Conservation (phyloP, 176 grass and related monocot species). For the Oryza officinalis region DNA sequence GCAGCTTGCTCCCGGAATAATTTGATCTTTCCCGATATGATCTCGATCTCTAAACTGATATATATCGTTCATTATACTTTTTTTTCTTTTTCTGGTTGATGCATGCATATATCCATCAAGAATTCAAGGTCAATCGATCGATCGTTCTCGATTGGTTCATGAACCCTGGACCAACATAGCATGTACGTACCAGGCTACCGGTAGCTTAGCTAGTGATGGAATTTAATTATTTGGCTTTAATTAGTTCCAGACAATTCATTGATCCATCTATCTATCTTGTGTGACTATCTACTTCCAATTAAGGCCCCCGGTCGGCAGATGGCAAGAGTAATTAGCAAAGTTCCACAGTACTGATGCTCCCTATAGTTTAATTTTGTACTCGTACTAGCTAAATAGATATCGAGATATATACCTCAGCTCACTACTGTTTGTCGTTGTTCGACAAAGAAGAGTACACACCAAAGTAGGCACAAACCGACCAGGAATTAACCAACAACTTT, state of each 20-base stretch:
- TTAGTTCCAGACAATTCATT: background rate
- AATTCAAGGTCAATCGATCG: background rate
- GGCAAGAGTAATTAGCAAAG: background rate
- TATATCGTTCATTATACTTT: too few relatives aligned
- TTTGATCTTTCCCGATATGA: too few relatives aligned
- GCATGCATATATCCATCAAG: background rate
- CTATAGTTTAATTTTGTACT: background rate
- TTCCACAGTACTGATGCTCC: background rate
- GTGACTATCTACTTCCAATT: background rate
- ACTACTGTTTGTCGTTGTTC: background rate
- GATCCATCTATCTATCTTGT: background rate
- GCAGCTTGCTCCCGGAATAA: too few relatives aligned
- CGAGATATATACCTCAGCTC: background rate
- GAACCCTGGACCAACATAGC: background rate
- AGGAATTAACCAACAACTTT: background rate
- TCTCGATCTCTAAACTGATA: too few relatives aligned
- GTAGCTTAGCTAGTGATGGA: background rate
- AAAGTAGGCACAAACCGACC: background rate
- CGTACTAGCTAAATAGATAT: background rate
- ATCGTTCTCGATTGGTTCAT: background rate
- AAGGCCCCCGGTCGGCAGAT: background rate
- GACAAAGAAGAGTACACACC: background rate
- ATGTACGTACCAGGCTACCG: background rate
- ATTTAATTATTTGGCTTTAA: background rate
- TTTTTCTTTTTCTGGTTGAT: too few relatives aligned